Base-by-base conservation (phyloP, 2,329 filamentous ascomycete genomes). In the Ceratocystis colombiana region DNA sequence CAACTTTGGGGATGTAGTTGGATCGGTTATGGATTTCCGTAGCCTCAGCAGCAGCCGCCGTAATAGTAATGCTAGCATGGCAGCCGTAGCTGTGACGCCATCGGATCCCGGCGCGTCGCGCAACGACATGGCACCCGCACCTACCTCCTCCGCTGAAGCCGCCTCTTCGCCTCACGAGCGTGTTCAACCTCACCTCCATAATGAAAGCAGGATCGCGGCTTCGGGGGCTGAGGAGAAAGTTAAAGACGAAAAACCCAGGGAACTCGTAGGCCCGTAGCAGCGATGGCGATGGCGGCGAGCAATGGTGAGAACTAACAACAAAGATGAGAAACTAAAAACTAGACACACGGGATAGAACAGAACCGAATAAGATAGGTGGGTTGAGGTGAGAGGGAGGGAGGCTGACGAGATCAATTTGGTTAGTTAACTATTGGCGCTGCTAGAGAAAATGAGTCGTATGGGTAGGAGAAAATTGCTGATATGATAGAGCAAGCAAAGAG, bases 41-140 rank as follows among this genome's bases (percentile, higher is more conserved):
- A 63, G 44, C 28, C 41, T 48, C 20, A 45, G 41, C 41, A 46
- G 41, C 71, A 71, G 33, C 66, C 64, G 50, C 46, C 71, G 33
- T 69, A 70, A 68, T 64, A 61, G 62, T 64, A 65, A 48, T 22
- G 64, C 37, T n/a, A 65, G 64, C 55, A 65, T 48, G 41, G 64
- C 64, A 20, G 28, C 28, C n/a, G 57, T 25, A 20, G n/a, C 55
- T 12, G 41, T 41, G 15, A 53, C 45, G 53, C 45, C 55, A 17
- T 22, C 53, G 25, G 64, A 53, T 33, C 30, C 64, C 41, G 61
- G 22, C 45, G 61, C 61, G 50, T 41, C 15, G 22, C 25, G 53
- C 37, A 65, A 15, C 50, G 41, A 63, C 41, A 46, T 59, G 41
- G 28, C 64, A 10, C 64, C 64, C 48, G 41, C 64, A n/a, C 50